These are phyloP conservation scores for Tremella yokohamensis DNA, from an alignment of 768 basidiomycete genomes.

Conservation along the genomic window DNA sequence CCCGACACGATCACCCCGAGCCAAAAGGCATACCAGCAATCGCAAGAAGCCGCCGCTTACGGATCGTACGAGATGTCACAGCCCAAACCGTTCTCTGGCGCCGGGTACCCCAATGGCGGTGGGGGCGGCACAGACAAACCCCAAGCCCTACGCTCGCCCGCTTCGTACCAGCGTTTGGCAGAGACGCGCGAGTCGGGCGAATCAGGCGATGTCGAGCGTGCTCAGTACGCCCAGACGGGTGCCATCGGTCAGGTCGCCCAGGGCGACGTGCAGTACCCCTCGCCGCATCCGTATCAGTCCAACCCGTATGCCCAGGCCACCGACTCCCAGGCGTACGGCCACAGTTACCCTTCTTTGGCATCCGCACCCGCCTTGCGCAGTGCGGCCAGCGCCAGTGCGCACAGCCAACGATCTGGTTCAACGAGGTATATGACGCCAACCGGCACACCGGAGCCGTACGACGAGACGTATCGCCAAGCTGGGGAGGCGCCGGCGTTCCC, in stretches of 20 bases:
- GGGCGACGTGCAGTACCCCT: neutral
- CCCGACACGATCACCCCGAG: too few relatives aligned
- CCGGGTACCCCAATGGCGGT: too few relatives aligned
- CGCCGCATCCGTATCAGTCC: neutral
- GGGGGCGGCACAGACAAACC: too few relatives aligned
- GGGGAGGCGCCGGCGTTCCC: too few relatives aligned
- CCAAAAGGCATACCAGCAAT: too few relatives aligned
- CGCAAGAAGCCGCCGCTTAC: too few relatives aligned
- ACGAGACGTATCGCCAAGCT: too few relatives aligned
- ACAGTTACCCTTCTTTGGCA: neutral
- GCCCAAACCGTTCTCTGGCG: too few relatives aligned
- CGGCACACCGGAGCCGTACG: neutral
- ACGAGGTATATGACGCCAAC: neutral
- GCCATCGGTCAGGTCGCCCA: neutral
- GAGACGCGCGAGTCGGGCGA: neutral
- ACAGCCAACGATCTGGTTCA: neutral
- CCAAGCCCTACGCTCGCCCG: neutral
- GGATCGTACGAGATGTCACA: too few relatives aligned
- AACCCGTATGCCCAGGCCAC: neutral
- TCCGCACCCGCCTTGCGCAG: too few relatives aligned
- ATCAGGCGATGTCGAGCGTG: neutral
- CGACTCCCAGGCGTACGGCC: slow-evolving; percentile 2
- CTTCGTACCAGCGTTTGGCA: neutral
- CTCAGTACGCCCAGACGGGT: neutral
- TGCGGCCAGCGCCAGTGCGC: neutral